These are phyloP conservation scores for Phytophthora pseudosyringae DNA, from an alignment of 352 stramenopile genomes.

Conservation along the genomic window DNA sequence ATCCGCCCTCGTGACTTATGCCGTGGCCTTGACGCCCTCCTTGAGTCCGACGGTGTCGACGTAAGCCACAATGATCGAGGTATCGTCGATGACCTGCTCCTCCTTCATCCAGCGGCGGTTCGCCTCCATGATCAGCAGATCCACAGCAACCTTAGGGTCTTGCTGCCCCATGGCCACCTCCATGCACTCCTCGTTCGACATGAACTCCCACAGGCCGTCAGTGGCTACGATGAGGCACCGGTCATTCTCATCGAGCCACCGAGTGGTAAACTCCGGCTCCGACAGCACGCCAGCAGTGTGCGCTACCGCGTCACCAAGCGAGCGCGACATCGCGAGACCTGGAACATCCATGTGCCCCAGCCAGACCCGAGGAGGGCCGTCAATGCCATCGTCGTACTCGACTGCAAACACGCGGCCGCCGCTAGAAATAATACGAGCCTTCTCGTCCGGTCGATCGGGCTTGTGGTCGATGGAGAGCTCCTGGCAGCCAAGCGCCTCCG, in stretches of 20 bases:
- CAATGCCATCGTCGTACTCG: slow-evolving; percentile 98
- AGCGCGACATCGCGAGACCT: slow-evolving; percentile 97
- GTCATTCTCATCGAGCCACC: slow-evolving; percentile 82
- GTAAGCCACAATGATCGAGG: slow-evolving; percentile 98
- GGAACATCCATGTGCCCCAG: slow-evolving; percentile 98
- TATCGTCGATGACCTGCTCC: slow-evolving; percentile 99
- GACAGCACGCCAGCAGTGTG: slow-evolving; percentile 96
- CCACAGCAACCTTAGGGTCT: slow-evolving; percentile 87
- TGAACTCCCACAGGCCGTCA: slow-evolving; percentile 99
- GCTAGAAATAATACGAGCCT: slow-evolving; percentile 93
- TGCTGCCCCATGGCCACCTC: slow-evolving; percentile 81
- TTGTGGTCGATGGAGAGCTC: slow-evolving; percentile 98
- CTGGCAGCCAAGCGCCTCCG: slow-evolving; percentile 48
- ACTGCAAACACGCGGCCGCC: slow-evolving; percentile 98
- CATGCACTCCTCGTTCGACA: slow-evolving; percentile 96
- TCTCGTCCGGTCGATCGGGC: slow-evolving; percentile 95
- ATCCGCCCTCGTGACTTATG: slow-evolving; percentile 9
- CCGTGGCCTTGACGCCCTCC: slow-evolving; percentile 3
- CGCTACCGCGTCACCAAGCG: slow-evolving; percentile 96
- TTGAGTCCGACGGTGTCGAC: slow-evolving; percentile 63
- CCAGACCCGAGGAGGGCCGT: slow-evolving; percentile 98
- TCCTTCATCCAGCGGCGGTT: slow-evolving; percentile 98
- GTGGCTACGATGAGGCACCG: slow-evolving; percentile 97
- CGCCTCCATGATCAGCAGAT: slow-evolving; percentile 95
- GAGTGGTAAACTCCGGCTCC: slow-evolving; percentile 95